Evolutionary conservation across 345 rosid genomes (phyloP).

Genomic region (Alliaria petiolata): DNA sequence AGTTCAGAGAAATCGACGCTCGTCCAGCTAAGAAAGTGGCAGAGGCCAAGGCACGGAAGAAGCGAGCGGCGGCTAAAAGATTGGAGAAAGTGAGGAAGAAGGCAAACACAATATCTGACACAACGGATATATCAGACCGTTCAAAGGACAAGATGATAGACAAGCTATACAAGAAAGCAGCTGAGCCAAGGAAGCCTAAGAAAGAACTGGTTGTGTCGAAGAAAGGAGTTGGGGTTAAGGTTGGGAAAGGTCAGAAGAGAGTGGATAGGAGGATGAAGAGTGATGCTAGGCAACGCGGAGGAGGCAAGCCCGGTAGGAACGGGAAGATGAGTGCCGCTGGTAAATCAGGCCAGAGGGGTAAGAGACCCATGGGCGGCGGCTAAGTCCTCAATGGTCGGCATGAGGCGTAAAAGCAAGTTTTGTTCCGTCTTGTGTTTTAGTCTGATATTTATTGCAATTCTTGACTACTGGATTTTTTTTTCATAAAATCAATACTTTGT

Average conservation of each 20-base stretch:
- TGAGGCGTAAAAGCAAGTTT: not conserved
- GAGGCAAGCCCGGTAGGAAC: conserved; percentile 50
- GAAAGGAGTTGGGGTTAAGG: conserved; percentile 82
- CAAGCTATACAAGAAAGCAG: conserved; percentile 76
- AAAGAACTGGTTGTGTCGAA: conserved; percentile 86
- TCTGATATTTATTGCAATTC: not conserved
- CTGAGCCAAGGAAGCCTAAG: conserved; percentile 55
- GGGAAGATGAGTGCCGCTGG: conserved; percentile 55
- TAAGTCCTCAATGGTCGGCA: conserved; percentile 9
- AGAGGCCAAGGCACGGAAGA: conserved; percentile 90
- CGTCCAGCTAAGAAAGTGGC: conserved; percentile 97
- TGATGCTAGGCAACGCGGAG: conserved; percentile 56
- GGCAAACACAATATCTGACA: conserved; percentile 80
- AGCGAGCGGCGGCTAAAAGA: conserved; percentile 61
- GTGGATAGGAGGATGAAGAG: conserved; percentile 90
- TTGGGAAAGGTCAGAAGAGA: conserved; percentile 78
- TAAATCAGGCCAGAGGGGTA: conserved; percentile 39
- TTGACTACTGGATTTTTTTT: not conserved
- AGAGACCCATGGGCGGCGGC: conserved; percentile 16
- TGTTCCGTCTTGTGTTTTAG: not conserved
- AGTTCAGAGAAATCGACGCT: conserved; percentile 83
- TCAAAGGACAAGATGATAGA: conserved; percentile 86
- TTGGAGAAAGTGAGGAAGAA: conserved; percentile 88
- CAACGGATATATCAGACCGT: conserved; percentile 65
- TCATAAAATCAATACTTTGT: not conserved